A percentile compares a stretch with the other conserved stretches of the same genome.
Conservation (phyloP, 306 rosid genomes). For the Benincasa hispida region DNA sequence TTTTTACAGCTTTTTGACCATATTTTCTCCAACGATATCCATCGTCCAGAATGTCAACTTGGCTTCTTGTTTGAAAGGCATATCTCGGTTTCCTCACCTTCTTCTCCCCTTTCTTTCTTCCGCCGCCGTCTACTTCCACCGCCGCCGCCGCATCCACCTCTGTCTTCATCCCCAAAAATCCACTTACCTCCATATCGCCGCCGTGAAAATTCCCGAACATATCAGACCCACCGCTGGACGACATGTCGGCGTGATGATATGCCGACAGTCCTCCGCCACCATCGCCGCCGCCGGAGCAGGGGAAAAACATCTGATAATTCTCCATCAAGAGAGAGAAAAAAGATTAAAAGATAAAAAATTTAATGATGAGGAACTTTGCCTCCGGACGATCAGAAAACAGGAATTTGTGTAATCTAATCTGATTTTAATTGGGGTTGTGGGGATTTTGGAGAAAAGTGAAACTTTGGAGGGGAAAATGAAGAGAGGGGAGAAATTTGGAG, state of each 20-base stretch:
- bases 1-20: conserved; percentile 13
- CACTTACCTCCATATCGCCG: conserved; percentile 8
- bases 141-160: not conserved
- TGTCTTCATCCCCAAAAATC: conserved; percentile 1
- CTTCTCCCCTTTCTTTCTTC: conserved; percentile 5
- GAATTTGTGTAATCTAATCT: not conserved
- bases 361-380: not conserved
- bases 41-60: conserved; percentile 13
- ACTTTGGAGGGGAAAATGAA: not conserved
- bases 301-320: conserved; percentile 7
- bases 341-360: not conserved
- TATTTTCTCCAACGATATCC: conserved; percentile 16
- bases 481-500: not conserved
- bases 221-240: not conserved
- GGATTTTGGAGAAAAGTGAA: not conserved
- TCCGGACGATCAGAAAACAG: not conserved
- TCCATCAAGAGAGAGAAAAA: not conserved
- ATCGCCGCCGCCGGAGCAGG: not conserved
- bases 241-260: not conserved
- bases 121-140: not conserved
- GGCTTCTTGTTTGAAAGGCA: conserved; percentile 10
- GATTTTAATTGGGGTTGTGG: not conserved
- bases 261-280: not conserved
- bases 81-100: conserved; percentile 9
- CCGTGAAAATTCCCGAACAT: conserved; percentile 1